These are phyloP conservation scores for Spathaspora gorwiae DNA, from an alignment of 805 yeast genomes.

Conservation along the genomic window DNA sequence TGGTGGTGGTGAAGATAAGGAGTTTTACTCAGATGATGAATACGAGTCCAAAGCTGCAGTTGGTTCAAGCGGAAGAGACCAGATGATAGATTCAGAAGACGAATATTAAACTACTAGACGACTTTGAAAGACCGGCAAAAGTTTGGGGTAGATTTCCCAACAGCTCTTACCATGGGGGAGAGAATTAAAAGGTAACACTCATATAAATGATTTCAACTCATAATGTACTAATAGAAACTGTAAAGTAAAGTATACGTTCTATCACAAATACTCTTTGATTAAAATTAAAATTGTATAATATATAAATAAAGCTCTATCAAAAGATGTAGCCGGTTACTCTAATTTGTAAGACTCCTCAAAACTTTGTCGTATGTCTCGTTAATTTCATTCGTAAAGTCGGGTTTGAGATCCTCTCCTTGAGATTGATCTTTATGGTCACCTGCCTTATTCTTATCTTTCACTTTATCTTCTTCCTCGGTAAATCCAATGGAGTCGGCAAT, in stretches of 20 bases:
- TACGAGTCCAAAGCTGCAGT: conserved; percentile 1
- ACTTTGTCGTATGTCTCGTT: conserved; percentile 21
- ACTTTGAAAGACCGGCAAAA: not conserved
- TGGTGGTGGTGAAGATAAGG: conserved; percentile 12
- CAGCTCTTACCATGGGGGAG: not conserved
- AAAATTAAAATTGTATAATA: too few species aligned
- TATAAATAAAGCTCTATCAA: not conserved
- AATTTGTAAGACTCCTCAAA: conserved; percentile 11
- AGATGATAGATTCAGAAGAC: conserved; percentile 11
- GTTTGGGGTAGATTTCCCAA: too few species aligned
- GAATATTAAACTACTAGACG: conserved; percentile 5
- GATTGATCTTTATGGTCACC: too few species aligned
- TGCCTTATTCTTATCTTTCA: not conserved
- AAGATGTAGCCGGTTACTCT: not conserved
- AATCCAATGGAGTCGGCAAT: not conserved
- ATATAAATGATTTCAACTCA: too few species aligned
- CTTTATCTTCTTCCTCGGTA: not conserved
- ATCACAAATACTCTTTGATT: too few species aligned
- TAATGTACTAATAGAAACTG: too few species aligned
- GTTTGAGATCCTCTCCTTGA: not conserved
- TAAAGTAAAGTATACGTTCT: too few species aligned
- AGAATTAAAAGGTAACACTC: not conserved
- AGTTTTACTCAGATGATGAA: conserved; percentile 31
- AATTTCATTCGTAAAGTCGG: conserved; percentile 5
- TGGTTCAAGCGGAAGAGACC: not conserved